Evolutionary conservation across 192 early-diverging fungal species (phyloP).

Genomic region (Entomortierella parvispora): DNA sequence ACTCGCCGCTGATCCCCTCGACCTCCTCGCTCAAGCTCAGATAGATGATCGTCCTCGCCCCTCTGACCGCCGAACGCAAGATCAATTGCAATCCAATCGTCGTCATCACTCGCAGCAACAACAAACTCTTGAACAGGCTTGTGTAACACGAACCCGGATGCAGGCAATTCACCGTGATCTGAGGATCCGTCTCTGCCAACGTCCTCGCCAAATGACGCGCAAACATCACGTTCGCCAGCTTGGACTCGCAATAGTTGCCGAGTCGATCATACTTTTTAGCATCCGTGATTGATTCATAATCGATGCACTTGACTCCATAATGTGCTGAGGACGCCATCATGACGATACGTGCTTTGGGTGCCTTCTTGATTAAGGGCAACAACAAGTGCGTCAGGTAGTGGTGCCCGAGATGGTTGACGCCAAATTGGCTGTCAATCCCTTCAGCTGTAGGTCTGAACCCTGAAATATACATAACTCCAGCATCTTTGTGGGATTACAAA

Average conservation of each 20-base stretch:
- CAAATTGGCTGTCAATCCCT: slow-evolving; percentile 9
- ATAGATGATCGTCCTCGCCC: slow-evolving; percentile 36
- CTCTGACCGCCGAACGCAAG: slow-evolving; percentile 22
- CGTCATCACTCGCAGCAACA: slow-evolving; percentile 34
- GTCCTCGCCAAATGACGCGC: slow-evolving; percentile 8
- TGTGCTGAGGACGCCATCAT: slow-evolving; percentile 21
- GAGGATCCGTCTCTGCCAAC: slow-evolving; percentile 17
- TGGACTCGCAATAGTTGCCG: slow-evolving; percentile 44
- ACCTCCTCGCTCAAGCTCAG: slow-evolving; percentile 46
- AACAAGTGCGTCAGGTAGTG: slow-evolving; percentile 1
- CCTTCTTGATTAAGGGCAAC: slow-evolving; percentile 9
- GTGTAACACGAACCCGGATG: slow-evolving; percentile 39
- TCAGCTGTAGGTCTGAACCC: slow-evolving; percentile 1
- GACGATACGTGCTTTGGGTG: slow-evolving; percentile 14
- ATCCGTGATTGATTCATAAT: slow-evolving; percentile 33
- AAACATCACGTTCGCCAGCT: slow-evolving; percentile 45
- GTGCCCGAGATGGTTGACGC: slow-evolving; percentile 9
- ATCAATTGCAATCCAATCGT: slow-evolving; percentile 34
- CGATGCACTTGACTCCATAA: slow-evolving; percentile 37
- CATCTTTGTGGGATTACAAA: slow-evolving; percentile 8
- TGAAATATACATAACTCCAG: slow-evolving; percentile 10
- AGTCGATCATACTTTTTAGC: slow-evolving; percentile 30
- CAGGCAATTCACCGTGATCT: slow-evolving; percentile 43
- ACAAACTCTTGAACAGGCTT: slow-evolving; percentile 21
- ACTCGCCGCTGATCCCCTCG: slow-evolving; percentile 41